A percentile compares a stretch with the other conserved stretches of the same genome.
Conservation (phyloP, 352 stramenopile species). For the Globisporangium viniferum region DNA sequence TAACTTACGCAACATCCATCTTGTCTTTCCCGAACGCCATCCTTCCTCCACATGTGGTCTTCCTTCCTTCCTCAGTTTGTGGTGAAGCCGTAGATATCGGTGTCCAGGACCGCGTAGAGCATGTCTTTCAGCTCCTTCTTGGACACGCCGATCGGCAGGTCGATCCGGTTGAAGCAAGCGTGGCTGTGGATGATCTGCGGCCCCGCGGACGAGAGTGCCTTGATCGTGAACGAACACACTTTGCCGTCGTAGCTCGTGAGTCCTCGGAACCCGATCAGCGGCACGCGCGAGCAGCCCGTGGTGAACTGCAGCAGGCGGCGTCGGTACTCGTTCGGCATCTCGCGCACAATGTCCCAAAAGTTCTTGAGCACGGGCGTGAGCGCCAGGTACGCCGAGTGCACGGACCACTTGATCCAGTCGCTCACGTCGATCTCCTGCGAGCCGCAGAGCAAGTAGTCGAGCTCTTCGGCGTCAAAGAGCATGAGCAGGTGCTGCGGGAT, state of each 20-base stretch:
- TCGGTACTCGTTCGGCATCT: conserved; percentile 78
- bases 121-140: conserved; percentile 81
- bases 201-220: conserved; percentile 37
- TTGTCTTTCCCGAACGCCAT: not conserved
- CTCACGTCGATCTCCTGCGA: conserved; percentile 92
- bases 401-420: conserved; percentile 91
- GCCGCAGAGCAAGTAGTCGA: conserved; percentile 95
- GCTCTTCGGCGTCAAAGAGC: conserved; percentile 96
- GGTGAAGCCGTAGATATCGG: conserved; percentile 69
- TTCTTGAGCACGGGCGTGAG: conserved; percentile 31
- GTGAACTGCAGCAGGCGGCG: conserved; percentile 75
- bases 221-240: conserved; percentile 74
- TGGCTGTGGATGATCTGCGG: conserved; percentile 73
- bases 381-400: conserved; percentile 33
- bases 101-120: conserved; percentile 59
- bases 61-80: conserved; percentile 32
- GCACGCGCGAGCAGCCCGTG: conserved; percentile 77
- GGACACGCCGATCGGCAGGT: conserved; percentile 92
- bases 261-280: conserved; percentile 62
- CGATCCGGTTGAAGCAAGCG: conserved; percentile 88
- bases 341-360: conserved; percentile 86
- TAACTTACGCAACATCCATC: not conserved
- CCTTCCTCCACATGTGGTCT: not conserved
- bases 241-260: conserved; percentile 82
- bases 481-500: conserved; percentile 91